A percentile compares a stretch with the other conserved stretches of the same genome.
phyloP scores from a whole-genome alignment of 2,329 filamentous ascomycete species.

The Dissoconium aciculare region DNA sequence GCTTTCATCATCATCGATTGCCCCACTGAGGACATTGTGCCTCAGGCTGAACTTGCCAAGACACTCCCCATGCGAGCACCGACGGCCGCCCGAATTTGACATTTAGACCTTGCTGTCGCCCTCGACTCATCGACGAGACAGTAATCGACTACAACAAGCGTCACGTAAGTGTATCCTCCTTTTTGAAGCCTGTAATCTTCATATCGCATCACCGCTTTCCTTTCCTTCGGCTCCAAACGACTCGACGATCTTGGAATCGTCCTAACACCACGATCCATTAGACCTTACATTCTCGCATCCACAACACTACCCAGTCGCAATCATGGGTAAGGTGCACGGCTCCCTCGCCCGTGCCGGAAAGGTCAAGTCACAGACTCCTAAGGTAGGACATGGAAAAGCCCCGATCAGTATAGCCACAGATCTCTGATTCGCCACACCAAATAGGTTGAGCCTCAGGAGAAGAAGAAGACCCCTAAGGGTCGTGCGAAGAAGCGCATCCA shows the following conservation, averaged over 20 bases:
- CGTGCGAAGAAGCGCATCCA: conserved; percentile 92
- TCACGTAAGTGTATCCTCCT: no score
- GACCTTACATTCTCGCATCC: neutral
- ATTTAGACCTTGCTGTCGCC: conserved; percentile 1
- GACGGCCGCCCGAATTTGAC: neutral
- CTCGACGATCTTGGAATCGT: no score
- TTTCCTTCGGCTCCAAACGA: no score
- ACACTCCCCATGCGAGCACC: conserved; percentile 11
- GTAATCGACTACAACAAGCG: neutral
- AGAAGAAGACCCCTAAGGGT: conserved; percentile 93
- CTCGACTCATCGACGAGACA: neutral
- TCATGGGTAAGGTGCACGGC: conserved; percentile 87
- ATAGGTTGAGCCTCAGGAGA: conserved; percentile 81
- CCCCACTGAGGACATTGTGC: no score
- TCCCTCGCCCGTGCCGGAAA: conserved; percentile 92
- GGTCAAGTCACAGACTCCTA: conserved; percentile 93
- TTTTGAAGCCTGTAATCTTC: no score
- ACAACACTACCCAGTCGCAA: conserved; percentile 31
- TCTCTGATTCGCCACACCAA: conserved; percentile 2
- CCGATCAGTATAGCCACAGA: conserved; percentile 1
- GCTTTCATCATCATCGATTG: no score
- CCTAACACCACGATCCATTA: neutral
- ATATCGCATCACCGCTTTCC: no score
- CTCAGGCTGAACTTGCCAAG: neutral
- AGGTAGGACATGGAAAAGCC: conserved; percentile 46